Evolutionary conservation across 2,329 filamentous ascomycete genomes (phyloP).

Genomic region (Aspergillus fructus): DNA sequence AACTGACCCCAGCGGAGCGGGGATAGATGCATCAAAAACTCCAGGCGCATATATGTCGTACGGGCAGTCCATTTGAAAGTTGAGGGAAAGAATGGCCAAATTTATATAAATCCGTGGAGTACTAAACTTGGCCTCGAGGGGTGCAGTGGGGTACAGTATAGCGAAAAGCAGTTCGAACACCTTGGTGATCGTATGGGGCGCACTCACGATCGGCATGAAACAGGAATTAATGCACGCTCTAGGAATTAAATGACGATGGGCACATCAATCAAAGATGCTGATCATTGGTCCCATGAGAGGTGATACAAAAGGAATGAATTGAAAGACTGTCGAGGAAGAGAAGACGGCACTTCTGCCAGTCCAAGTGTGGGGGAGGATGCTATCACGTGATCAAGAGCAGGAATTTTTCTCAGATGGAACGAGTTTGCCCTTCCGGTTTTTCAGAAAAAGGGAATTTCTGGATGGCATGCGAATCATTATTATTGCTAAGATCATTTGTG

Average conservation of each 20-base stretch:
- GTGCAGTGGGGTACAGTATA: constrained; percentile 16
- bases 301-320: constrained; percentile 6
- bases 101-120: neutral
- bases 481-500: too few relatives aligned
- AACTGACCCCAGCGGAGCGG: neutral
- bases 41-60: neutral
- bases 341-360: neutral
- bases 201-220: constrained; percentile 37
- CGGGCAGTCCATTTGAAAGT: neutral
- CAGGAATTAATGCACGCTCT: constrained; percentile 18
- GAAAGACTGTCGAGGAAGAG: constrained; percentile 7
- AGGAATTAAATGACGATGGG: constrained; percentile 2
- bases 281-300: constrained; percentile 13
- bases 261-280: constrained; percentile 8
- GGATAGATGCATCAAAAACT: neutral
- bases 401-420: constrained; percentile 13
- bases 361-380: neutral
- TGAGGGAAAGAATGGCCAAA: neutral
- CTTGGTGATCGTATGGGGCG: constrained; percentile 14
- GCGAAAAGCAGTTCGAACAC: constrained; percentile 9
- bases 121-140: constrained; percentile 5
- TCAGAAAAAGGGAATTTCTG: neutral
- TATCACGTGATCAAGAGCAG: constrained; percentile 30
- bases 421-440: too few relatives aligned
- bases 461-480: neutral